Evolutionary conservation across 2,329 filamentous ascomycete species (phyloP).

Genomic region (Bipolaris sorokiniana): DNA sequence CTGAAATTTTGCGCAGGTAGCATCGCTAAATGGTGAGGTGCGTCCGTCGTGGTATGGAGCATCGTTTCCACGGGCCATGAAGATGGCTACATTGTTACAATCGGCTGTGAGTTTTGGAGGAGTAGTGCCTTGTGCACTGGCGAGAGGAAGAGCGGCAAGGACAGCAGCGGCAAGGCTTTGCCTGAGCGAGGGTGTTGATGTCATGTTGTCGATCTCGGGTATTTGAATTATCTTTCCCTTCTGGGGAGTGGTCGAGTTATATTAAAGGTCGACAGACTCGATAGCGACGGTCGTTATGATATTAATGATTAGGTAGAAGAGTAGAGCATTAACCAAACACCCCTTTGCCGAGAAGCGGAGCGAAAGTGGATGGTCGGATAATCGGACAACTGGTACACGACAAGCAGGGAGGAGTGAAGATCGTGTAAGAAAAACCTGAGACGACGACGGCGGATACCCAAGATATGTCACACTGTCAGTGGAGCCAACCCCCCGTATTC

Average conservation of each 20-base stretch:
- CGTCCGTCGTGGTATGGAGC: constrained; percentile 12
- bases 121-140: constrained; percentile 7
- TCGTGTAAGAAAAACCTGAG: neutral
- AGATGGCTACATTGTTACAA: constrained; percentile 13
- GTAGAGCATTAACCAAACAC: constrained; percentile 5
- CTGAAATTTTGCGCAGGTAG: constrained; percentile 9
- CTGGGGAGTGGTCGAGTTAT: neutral
- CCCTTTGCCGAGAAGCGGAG: constrained; percentile 3
- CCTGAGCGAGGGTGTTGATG: constrained; percentile 6
- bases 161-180: constrained; percentile 13
- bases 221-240: neutral
- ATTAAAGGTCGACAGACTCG: neutral
- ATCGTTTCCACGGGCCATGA: constrained; percentile 15
- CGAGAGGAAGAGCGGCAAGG: constrained; percentile 10
- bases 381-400: constrained; percentile 11
- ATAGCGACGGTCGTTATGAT: constrained; percentile 1
- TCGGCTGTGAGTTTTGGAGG: constrained; percentile 9
- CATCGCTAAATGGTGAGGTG: constrained; percentile 10
- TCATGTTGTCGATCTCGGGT: neutral
- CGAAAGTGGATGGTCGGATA: constrained; percentile 7
- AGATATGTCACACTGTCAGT: constrained; percentile 13
- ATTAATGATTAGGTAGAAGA: constrained; percentile 4
- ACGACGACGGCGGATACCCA: constrained; percentile 4
- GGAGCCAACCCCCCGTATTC: constrained; percentile 8
- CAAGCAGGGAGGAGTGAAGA: neutral